Base-by-base conservation (phyloP, 2,329 filamentous ascomycete species). In the Alternaria brassicae region DNA sequence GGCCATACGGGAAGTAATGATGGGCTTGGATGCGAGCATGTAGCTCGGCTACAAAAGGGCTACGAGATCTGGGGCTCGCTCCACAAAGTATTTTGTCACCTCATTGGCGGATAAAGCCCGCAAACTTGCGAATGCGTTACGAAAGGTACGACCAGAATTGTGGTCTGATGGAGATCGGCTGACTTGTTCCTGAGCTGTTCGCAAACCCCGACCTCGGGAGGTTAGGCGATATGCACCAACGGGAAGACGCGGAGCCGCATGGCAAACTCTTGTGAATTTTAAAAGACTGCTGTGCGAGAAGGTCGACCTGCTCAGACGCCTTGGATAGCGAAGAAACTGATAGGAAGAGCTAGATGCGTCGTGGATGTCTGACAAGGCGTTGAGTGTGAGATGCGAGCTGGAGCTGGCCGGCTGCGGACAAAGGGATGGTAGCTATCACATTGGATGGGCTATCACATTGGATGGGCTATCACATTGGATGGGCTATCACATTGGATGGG, bases 91-190 rank as follows among this genome's bases (percentile, higher is more conserved):
- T 48, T 52, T 7, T 39, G 55, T 53, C 63, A 58, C 64, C 59
- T 48, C 40, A 63, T 66, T 62, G 67, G 67, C 40, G 53, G 59
- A 49, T 25, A 53, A 45, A 58, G 44, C 47, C 56, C 21, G 58
- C 36, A 49, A 15, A 42, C 41, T 47, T 37, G 52, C 21, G 32
- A 53, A 17, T 48, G 52, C 32, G 56, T 51, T 32, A 50, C 44
- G 55, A 56, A 25, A 25, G 42, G 32, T n/a, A 34, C 19, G 15
- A 30, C 56, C 40, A 50, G 56, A 52, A 34, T 52, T 44, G 52
- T 52, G 50, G 50, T 60, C 56, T 59, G 57, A 56, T 57, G 55
- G 52, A 42, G 50, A 53, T 63, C 61, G 61, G 67, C 65, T 66
- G 62, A 65, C 51, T 62, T 45, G 47, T 58, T 56, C 41, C 58